Evolutionary conservation across 2,329 filamentous ascomycete genomes (phyloP), one percentile per base, ranked within the genome.

Genomic region (Fusarium phyllophilum): DNA sequence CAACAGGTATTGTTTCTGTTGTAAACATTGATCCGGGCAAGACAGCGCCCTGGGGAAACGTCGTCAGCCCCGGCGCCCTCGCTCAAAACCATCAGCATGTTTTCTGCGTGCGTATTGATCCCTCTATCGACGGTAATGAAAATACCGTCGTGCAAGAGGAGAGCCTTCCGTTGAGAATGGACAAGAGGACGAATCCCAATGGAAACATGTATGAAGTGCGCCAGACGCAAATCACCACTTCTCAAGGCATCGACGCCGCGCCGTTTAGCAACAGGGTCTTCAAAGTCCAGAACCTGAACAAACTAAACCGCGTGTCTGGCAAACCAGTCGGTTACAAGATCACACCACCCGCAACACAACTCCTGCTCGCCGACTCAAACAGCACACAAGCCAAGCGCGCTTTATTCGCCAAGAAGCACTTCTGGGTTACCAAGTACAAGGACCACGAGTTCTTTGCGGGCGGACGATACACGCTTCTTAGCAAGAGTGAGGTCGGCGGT

Each of bases 31-130:
- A 89, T 62, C 87, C 82, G 75, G 87, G 88, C 74, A 88, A 85
- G 64, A 83, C 75, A 29, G 87, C 72, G 77, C 80, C 79, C 12
- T 92, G 87, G 78, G 90, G 90, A 26, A 92, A 89, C 62, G 84
- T 92, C 2, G 91, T 94, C 5, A 85, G 86, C 1, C 88, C 89
- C 0, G 91, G 91, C 0, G 88, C 91, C 0, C 82, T 93, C 4
- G 92, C 91, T 0, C 90, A 90, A 68, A 90, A 92, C 79, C 91
- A 94, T 73, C 92, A 94, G 78, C 92, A 94, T 81, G 85, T 93
- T 48, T 93, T 94, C 78, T 87, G 85, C 31, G 81, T 90, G 46
- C 86, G 91, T 3, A 88, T 93, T 55, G 91, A 94, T 74, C 90
- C 91, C 0, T 88, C 88, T 14, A 86, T 92, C 44, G 90, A 92